Percentiles rank a stretch among this genome's conserved stretches.
These are phyloP conservation scores for Sergeia podlipaevii DNA, from an alignment of 208 protist species.

Conservation along the genomic window DNA sequence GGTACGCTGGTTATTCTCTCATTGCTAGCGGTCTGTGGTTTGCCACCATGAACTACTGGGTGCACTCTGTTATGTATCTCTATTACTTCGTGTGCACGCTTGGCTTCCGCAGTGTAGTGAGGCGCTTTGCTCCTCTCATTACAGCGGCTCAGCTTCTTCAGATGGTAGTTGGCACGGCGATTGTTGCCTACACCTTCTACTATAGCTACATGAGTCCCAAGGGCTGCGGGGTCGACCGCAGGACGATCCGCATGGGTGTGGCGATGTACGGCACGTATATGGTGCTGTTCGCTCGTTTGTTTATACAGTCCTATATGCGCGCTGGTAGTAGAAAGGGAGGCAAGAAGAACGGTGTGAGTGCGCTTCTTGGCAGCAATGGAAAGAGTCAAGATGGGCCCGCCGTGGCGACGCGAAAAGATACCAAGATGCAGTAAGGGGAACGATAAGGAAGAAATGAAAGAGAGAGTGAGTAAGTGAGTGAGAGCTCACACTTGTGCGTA, in stretches of 20 bases:
- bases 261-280: constrained; percentile 90
- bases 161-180: constrained; percentile 86
- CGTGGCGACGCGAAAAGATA: no score
- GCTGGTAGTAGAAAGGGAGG: constrained; percentile 13
- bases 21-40: constrained; percentile 79
- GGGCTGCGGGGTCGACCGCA: constrained; percentile 41
- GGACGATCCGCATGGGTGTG: constrained; percentile 48
- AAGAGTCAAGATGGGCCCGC: no score
- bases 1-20: constrained; percentile 50
- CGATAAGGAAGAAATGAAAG: no score
- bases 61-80: constrained; percentile 95
- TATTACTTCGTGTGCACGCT: constrained; percentile 90
- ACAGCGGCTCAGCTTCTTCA: constrained; percentile 86
- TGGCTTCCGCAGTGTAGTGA: constrained; percentile 42
- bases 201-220: constrained; percentile 24
- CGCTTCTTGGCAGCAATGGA: neutral
- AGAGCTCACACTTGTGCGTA: no score
- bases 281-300: constrained; percentile 81
- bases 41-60: constrained; percentile 91
- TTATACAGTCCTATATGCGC: constrained; percentile 25
- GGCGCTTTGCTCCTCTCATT: constrained; percentile 83
- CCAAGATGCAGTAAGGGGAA: no score
- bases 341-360: neutral
- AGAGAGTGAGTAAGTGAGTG: no score
- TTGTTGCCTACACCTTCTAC: constrained; percentile 52